Evolutionary conservation across 2,329 filamentous ascomycete species (phyloP).

Genomic region (Bertia moriformis): DNA sequence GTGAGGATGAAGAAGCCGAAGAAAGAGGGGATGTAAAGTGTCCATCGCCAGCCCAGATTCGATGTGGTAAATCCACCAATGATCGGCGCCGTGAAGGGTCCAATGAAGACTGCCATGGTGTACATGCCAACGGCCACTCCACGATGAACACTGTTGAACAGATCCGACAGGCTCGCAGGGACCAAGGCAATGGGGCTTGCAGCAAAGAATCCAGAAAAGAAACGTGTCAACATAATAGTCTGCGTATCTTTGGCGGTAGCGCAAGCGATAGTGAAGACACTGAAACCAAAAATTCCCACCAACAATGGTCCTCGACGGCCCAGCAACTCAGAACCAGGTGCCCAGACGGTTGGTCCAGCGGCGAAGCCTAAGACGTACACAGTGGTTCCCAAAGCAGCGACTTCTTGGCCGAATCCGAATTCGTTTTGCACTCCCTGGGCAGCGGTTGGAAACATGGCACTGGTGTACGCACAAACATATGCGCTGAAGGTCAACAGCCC

Average conservation of each 20-base stretch:
- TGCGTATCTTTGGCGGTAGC: conserved; percentile 34
- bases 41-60: conserved; percentile 38
- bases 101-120: conserved; percentile 33
- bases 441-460: not conserved
- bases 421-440: not conserved
- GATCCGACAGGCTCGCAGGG: conserved; percentile 38
- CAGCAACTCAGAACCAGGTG: conserved; percentile 33
- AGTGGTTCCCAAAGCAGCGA: not conserved
- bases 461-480: not conserved
- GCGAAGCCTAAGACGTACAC: not conserved
- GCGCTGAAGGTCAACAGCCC: not conserved
- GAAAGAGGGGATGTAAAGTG: conserved; percentile 34
- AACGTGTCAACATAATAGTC: conserved; percentile 33
- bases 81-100: conserved; percentile 34
- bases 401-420: not conserved
- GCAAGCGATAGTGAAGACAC: conserved; percentile 30
- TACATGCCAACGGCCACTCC: conserved; percentile 31
- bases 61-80: conserved; percentile 37
- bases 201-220: conserved; percentile 36
- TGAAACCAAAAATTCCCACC: conserved; percentile 31
- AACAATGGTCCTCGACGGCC: conserved; percentile 31
- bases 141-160: conserved; percentile 31
- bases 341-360: conserved; percentile 20
- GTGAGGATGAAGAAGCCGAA: conserved; percentile 35
- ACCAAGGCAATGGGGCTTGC: conserved; percentile 35